Base-by-base conservation (phyloP, 495 filamentous ascomycete species). In the Penicillium manginii region DNA sequence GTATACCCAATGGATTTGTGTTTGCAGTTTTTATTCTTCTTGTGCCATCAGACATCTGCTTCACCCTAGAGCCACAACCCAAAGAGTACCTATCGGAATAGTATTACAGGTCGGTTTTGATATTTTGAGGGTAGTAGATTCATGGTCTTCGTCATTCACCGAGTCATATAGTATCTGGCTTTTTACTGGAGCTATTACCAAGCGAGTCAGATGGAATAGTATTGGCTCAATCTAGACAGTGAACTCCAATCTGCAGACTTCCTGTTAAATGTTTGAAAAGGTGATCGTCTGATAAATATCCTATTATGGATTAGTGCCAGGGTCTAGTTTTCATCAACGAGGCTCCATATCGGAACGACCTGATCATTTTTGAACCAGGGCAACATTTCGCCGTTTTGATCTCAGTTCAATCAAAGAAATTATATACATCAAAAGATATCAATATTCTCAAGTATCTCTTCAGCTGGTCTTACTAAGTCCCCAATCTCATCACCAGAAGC, bases 1-100 rank as follows among this genome's bases (percentile, higher is more conserved):
- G 33, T 61, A 58, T 58, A 58, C 55, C 55, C 55, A 58, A 35
- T 46, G 35, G 37, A 52, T 21, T 45, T 23, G 9, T 18, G 43
- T 58, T 52, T 35, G 48, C 54, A 37, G 4, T 37, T 37, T 37
- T n/a, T 37, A 14, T 37, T 37, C 35, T 37, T 37, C 15, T 14
- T 14, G 12, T 11, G 35, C 15, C 15, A 37, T 37, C 35, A 37
- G 5, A 37, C 2, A n/a, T 6, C 14, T 39, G 54, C 23, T 26
- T 48, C 45, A 48, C 5, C 2, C 18, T 37, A 3, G 4, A 37
- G 7, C 12, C 35, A 33, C 31, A 37, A 8, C 4, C 5, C 26
- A 8, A 29, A 29, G 26, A 29, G 26, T 29, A 29, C 9, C 26
- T 29, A n/a, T n/a, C n/a, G 26, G 9, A 29, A 29, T 29, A n/a